Conservation (phyloP, 2,329 filamentous ascomycete genomes). For the Hypoxylon sp. region DNA sequence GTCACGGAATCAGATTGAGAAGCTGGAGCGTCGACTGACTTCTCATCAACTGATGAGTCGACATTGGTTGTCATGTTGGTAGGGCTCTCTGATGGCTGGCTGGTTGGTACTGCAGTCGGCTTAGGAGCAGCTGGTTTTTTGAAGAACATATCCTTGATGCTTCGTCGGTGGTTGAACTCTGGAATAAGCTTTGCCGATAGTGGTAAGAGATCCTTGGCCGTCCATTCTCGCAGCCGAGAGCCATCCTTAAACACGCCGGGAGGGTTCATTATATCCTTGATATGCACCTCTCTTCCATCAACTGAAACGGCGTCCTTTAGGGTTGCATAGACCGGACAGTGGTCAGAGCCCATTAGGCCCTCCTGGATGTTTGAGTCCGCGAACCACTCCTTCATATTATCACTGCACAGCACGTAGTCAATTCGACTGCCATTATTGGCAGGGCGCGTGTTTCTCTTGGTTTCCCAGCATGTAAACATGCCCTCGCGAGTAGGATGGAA, state of each 20-base stretch:
- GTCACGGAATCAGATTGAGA: conserved; percentile 32
- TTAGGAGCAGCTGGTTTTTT: conserved; percentile 60
- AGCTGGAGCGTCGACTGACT: conserved; percentile 37
- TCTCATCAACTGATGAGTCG: conserved; percentile 14
- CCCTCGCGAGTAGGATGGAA: conserved; percentile 83
- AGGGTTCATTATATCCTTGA: conserved; percentile 83
- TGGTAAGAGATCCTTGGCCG: conserved; percentile 73
- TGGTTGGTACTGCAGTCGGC: conserved; percentile 32
- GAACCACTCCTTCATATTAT: conserved; percentile 84
- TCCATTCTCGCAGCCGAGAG: conserved; percentile 73
- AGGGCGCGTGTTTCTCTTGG: conserved; percentile 92
- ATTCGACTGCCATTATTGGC: conserved; percentile 94
- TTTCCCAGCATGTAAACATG: conserved; percentile 99
- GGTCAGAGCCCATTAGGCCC: conserved; percentile 92
- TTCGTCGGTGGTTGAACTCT: conserved; percentile 86
- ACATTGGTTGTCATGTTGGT: conserved; percentile 15
- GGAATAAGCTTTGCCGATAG: conserved; percentile 86
- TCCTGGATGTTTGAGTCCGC: conserved; percentile 87
- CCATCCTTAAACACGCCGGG: conserved; percentile 76
- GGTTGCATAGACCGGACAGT: conserved; percentile 89
- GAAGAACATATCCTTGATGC: conserved; percentile 92
- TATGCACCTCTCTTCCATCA: conserved; percentile 61
- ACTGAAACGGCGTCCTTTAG: conserved; percentile 72
- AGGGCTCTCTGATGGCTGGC: conserved; percentile 22
- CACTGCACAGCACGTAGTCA: conserved; percentile 89